phyloP scores from a whole-genome alignment of 164 flowering plant species.

The Annona squamosa region DNA sequence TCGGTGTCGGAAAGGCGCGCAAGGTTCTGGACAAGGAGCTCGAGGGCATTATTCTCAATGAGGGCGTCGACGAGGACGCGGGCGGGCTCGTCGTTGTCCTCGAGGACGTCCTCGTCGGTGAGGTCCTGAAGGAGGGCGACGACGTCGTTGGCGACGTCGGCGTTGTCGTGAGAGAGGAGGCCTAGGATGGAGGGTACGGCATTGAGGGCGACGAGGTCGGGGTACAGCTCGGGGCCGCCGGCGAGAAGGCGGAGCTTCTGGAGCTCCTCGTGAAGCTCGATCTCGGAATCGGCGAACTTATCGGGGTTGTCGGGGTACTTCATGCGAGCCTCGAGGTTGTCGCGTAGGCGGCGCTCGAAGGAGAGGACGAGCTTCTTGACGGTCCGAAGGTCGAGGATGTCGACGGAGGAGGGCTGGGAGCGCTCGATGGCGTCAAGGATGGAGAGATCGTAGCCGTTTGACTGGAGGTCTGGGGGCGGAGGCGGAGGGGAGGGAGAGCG shows the following conservation, averaged over 20 bases:
- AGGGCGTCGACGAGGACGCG: constrained; percentile 57
- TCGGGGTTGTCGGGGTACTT: constrained; percentile 89
- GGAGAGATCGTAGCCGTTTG: constrained; percentile 47
- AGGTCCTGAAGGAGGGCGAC: constrained; percentile 70
- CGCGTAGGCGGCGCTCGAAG: constrained; percentile 87
- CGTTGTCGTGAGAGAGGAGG: constrained; percentile 72
- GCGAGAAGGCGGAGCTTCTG: constrained; percentile 80
- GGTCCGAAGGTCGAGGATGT: constrained; percentile 67
- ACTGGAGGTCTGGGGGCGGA: not conserved
- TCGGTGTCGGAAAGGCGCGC: constrained; percentile 59
- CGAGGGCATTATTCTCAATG: constrained; percentile 72
- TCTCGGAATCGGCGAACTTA: constrained; percentile 82
- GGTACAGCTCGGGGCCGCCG: constrained; percentile 86
- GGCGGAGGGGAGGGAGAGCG: not conserved
- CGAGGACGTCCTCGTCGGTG: constrained; percentile 84
- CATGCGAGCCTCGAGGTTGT: constrained; percentile 88
- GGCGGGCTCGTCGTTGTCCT: constrained; percentile 78
- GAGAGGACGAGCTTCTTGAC: constrained; percentile 69
- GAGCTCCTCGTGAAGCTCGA: constrained; percentile 92
- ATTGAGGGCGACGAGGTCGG: constrained; percentile 66
- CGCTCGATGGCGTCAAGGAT: constrained; percentile 91
- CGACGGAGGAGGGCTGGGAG: constrained; percentile 52
- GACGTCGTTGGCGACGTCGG: constrained; percentile 79
- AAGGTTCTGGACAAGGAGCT: constrained; percentile 66
- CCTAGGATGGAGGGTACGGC: constrained; percentile 57